phyloP scores from a whole-genome alignment of 495 filamentous ascomycete genomes.

The Sordaria brevicollis region DNA sequence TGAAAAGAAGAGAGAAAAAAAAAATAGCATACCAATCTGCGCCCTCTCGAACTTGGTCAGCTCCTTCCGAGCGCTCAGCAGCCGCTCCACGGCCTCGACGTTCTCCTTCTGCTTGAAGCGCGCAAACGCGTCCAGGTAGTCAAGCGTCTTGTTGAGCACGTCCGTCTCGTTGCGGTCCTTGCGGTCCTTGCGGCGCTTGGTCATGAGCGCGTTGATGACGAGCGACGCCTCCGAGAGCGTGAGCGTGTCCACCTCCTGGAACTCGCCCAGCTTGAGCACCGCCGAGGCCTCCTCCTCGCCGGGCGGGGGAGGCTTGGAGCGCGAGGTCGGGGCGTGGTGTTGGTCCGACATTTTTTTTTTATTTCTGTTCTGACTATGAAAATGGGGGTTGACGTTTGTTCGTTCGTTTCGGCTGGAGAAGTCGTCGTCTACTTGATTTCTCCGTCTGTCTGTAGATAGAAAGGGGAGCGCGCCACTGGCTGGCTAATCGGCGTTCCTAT shows the following conservation, averaged over 20 bases:
- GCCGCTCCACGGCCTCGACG: conserved; percentile 79
- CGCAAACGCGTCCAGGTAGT: conserved; percentile 87
- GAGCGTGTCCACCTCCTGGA: conserved; percentile 76
- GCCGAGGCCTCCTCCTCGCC: conserved; percentile 83
- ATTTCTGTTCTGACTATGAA: neutral
- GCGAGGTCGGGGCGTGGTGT: conserved; percentile 46
- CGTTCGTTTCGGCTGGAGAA: neutral
- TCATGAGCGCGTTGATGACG: conserved; percentile 76
- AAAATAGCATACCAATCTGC: conserved; percentile 65
- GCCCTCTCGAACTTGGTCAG: conserved; percentile 86
- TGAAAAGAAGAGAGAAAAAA: neutral
- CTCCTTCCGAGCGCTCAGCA: conserved; percentile 65
- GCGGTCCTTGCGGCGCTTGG: conserved; percentile 54
- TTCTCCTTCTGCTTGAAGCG: conserved; percentile 92
- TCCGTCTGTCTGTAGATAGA: too few relatives aligned
- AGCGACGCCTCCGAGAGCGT: conserved; percentile 85
- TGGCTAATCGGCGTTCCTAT: neutral
- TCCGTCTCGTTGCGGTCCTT: conserved; percentile 60
- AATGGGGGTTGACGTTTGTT: neutral
- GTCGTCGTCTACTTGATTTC: too few relatives aligned
- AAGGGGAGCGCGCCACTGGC: too few relatives aligned
- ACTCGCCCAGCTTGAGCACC: conserved; percentile 80
- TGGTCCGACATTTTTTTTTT: conserved; percentile 19
- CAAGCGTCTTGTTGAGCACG: conserved; percentile 72
- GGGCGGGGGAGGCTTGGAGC: conserved; percentile 58